Evolutionary conservation across 371 early-diverging fungal genomes (phyloP), one percentile per base, ranked within the genome.

Genomic region (Mortierella sp.): DNA sequence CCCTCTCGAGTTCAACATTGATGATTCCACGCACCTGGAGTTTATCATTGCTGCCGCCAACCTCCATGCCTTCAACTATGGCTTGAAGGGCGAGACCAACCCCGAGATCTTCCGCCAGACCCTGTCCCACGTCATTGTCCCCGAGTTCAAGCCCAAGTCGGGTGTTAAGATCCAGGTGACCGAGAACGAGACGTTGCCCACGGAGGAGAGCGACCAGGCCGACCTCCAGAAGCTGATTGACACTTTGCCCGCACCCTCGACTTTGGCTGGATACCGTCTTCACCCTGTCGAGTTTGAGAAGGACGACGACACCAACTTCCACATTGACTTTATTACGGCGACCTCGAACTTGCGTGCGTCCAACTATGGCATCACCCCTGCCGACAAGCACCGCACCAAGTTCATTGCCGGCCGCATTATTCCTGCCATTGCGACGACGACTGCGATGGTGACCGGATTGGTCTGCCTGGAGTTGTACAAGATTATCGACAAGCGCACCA

Each of bases 381-480:
- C 98, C 4, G 96, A 99, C 86, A 95, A 97, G 67, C 96, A 96
- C 88, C 95, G 95, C 87, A 98, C 99, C 79, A 99, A 99, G 92
- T 97, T 97, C 83, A 99, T 99, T 89, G 99, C 99, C 4, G 99
- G 99, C 47, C 97, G 97, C 88, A 99, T 99, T 78, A 99, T 99
- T 79, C 99, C 99, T 34, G 99, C 99, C 52, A 99, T 99, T 90
- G 99, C 99, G 11, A 99, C 99, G 3, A 99, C 99, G 0, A 99
- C 99, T 0, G 96, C 99, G 13, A 90, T 99, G 79, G 98, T 99
- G 9, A 98, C 99, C 43, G 99, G 99, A 50, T 89, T 99, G 48
- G 97, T 99, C 22, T 97, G 98, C 86, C 89, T 99, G 69, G 99
- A 99, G 89, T 88, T 99, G 70, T 97, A 96, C 94, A 99, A 99